Evolutionary conservation across 139 green algal genomes (phyloP), one percentile per base, ranked within the genome.

Genomic region (Picochlorum sp.): DNA sequence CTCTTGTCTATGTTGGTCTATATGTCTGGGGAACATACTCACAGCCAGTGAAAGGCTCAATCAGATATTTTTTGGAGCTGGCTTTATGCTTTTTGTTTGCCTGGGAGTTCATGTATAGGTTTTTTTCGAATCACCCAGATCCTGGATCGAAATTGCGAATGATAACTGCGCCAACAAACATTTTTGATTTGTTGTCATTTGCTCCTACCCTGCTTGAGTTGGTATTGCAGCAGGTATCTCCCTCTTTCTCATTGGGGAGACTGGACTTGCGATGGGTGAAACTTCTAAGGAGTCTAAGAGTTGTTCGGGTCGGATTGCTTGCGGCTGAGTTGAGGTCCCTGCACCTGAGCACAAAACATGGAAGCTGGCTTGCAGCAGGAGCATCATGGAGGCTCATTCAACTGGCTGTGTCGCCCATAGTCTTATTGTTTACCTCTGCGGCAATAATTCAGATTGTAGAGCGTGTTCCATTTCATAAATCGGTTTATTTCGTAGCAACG

Each of bases 1-100:
- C 50, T 26, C 45, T 90, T n/a, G 39, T 81, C 14, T 91, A 88
- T 52, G 76, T 92, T 36, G 68, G 70, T 30, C 69, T 92, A 22
- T 92, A 92, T 64, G 73, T 92, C 2, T 83, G 63, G 61, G 72
- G 59, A 59, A 92, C 84, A 14, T 92, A 92, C 73, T 50, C 24
- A 7, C 54, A 74, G 1, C 71, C 68, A 16, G 26, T 57, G 1
- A 65, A 69, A 4, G 77, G 69, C 25, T 75, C 68, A 7, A 33
- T 56, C 20, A 72, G 84, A 40, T 70, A 70, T 57, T 55, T 51
- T 16, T 40, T 82, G 0, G 83, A 90, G 60, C 40, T 85, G 14
- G 28, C 52, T 36, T 72, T 90, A 20, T 83, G 75, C 57, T 22
- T 40, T 1, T 16, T 84, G 2, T 90, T 90, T 44, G 78, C 76